Percentiles rank a stretch among this genome's conserved stretches.
Evolutionary conservation across 2,329 filamentous ascomycete genomes (phyloP).

Genomic region (Aureobasidium sp.): DNA sequence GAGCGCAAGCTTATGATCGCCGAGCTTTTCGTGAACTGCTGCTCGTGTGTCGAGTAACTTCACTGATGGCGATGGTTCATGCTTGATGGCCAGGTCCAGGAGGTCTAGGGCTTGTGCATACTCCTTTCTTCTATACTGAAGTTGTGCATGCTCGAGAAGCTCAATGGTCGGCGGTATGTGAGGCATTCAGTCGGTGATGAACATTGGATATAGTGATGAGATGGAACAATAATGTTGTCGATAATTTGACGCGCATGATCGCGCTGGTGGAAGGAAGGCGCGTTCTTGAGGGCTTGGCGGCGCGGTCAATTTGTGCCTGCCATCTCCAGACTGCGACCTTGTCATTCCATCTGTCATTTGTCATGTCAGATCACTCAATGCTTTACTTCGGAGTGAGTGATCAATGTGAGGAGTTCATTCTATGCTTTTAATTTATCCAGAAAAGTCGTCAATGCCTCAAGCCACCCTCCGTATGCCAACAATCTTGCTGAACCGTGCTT

Average conservation of each 20-base stretch:
- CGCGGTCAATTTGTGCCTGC: no score
- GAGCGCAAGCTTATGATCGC: conserved; percentile 44
- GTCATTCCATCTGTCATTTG: not conserved
- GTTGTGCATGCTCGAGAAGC: conserved; percentile 35
- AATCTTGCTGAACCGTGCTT: conserved; percentile 27
- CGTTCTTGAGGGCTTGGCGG: conserved; percentile 1
- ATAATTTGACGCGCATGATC: not conserved
- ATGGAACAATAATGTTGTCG: not conserved
- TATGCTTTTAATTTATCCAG: not conserved
- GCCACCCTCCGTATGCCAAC: conserved; percentile 27
- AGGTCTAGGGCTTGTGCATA: conserved; percentile 37
- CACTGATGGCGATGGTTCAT: conserved; percentile 28
- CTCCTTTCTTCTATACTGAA: conserved; percentile 38
- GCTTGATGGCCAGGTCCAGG: conserved; percentile 34
- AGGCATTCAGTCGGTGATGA: conserved; percentile 8
- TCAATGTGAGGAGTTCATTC: not conserved
- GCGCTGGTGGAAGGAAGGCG: not conserved
- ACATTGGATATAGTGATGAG: not conserved
- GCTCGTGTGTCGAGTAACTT: conserved; percentile 49
- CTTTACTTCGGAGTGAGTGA: not conserved
- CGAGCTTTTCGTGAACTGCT: conserved; percentile 48
- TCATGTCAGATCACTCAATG: not conserved
- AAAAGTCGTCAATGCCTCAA: not conserved
- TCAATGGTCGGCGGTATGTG: conserved; percentile 12
- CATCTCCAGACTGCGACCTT: not conserved